A percentile compares a stretch with the other conserved stretches of the same genome.
Conservation (phyloP, 2,329 filamentous ascomycete species). For the Huntiella omanensis region DNA sequence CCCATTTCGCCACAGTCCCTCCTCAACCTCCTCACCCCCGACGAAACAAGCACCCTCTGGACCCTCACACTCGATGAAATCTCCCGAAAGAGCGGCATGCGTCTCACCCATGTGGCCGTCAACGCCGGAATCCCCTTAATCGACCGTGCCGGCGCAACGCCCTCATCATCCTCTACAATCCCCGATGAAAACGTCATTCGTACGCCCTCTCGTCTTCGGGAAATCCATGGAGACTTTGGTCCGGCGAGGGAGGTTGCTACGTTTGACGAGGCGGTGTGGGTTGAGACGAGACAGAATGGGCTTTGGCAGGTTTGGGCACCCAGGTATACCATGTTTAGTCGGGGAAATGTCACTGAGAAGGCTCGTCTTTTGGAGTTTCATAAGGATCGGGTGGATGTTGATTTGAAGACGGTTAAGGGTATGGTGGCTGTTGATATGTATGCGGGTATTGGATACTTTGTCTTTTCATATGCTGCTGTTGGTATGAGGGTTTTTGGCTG, state of each 20-base stretch:
- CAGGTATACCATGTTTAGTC: conserved; percentile 81
- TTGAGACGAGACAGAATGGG: conserved; percentile 55
- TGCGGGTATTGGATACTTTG: conserved; percentile 86
- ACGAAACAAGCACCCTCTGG: conserved; percentile 26
- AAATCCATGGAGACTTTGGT: conserved; percentile 60
- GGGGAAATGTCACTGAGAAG: conserved; percentile 82
- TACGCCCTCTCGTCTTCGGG: conserved; percentile 49
- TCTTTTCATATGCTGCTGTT: conserved; percentile 59
- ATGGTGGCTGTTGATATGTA: conserved; percentile 56
- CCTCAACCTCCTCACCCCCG: conserved; percentile 16
- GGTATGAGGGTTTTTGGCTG: conserved; percentile 64
- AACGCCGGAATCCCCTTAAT: conserved; percentile 40
- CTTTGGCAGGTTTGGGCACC: conserved; percentile 78
- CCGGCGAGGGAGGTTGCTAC: conserved; percentile 15
- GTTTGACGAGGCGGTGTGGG: conserved; percentile 58
- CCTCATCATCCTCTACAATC: not conserved
- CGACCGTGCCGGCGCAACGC: conserved; percentile 7
- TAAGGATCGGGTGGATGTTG: not conserved
- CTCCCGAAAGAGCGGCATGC: conserved; percentile 21
- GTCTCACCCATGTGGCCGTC: conserved; percentile 37
- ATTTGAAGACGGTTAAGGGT: too few relatives aligned
- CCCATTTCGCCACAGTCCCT: conserved; percentile 23
- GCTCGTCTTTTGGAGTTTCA: conserved; percentile 46
- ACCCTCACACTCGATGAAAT: conserved; percentile 27
- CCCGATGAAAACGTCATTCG: conserved; percentile 48